phyloP scores from a whole-genome alignment of 2,329 filamentous ascomycete genomes.

The Cladophialophora psammophila region DNA sequence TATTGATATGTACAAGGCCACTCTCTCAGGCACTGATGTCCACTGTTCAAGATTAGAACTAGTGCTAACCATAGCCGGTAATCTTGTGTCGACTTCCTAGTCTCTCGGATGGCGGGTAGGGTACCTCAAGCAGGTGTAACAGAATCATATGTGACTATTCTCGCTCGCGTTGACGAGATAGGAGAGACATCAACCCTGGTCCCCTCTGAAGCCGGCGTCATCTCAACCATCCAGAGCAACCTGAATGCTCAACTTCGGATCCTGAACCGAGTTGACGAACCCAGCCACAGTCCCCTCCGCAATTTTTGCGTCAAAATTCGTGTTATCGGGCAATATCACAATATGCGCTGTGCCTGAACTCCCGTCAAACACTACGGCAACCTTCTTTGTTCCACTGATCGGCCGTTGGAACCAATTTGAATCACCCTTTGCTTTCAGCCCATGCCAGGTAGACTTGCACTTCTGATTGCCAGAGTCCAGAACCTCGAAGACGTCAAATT shows the following conservation, averaged over 20 bases:
- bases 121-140: background rate
- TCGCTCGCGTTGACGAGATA: background rate
- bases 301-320: constrained; percentile 34
- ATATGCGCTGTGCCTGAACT: constrained; percentile 33
- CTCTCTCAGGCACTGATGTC: background rate
- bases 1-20: background rate
- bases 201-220: background rate
- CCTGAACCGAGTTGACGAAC: constrained; percentile 26
- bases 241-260: constrained; percentile 26
- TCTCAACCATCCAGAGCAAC: constrained; percentile 25
- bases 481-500: constrained; percentile 78
- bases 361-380: constrained; percentile 66
- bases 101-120: background rate
- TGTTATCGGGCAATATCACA: constrained; percentile 31
- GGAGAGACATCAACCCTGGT: background rate
- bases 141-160: background rate
- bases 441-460: constrained; percentile 75
- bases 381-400: constrained; percentile 64
- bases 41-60: background rate
- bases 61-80: background rate
- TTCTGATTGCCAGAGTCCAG: constrained; percentile 69
- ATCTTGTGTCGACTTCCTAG: background rate
- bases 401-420: constrained; percentile 77
- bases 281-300: constrained; percentile 26
- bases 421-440: constrained; percentile 65